Percentiles rank a stretch among this genome's conserved stretches.
phyloP scores from a whole-genome alignment of 2,329 filamentous ascomycete genomes.

The Macrophomina phaseolina region DNA sequence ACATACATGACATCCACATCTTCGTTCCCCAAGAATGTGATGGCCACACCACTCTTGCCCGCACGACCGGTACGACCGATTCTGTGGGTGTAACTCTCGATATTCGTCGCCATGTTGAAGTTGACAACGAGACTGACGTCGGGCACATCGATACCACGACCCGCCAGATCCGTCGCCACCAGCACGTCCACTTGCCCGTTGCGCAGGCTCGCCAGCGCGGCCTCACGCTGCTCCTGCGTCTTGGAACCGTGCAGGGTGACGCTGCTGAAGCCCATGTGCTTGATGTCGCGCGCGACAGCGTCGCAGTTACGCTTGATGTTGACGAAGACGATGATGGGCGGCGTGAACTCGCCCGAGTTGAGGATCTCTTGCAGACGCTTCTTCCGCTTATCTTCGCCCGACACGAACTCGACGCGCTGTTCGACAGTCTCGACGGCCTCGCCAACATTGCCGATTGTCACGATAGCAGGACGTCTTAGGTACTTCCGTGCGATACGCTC shows the following conservation, averaged over 20 bases:
- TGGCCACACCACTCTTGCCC: constrained; percentile 93
- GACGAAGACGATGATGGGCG: constrained; percentile 98
- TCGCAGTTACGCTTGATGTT: constrained; percentile 99
- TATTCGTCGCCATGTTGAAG: constrained; percentile 97
- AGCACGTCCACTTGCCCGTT: constrained; percentile 82
- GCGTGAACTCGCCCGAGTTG: constrained; percentile 75
- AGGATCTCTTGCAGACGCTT: constrained; percentile 94
- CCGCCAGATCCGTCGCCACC: constrained; percentile 93
- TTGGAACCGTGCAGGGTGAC: constrained; percentile 95
- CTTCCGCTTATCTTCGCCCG: constrained; percentile 94
- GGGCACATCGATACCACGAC: constrained; percentile 95
- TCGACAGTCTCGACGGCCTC: constrained; percentile 98
- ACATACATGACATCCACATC: constrained; percentile 82
- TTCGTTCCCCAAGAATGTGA: constrained; percentile 92
- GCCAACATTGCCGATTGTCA: constrained; percentile 91
- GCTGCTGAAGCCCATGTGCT: constrained; percentile 86
- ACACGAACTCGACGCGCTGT: constrained; percentile 90
- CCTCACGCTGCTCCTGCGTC: constrained; percentile 96
- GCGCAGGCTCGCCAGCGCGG: constrained; percentile 83
- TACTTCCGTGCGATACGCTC: constrained; percentile 98
- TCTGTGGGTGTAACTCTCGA: constrained; percentile 98
- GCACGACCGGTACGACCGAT: constrained; percentile 99
- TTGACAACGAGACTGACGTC: constrained; percentile 96
- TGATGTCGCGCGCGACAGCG: constrained; percentile 90
- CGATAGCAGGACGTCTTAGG: constrained; percentile 86